Base-by-base conservation (phyloP, 2,329 filamentous ascomycete genomes). In the Cercospora canescens region DNA sequence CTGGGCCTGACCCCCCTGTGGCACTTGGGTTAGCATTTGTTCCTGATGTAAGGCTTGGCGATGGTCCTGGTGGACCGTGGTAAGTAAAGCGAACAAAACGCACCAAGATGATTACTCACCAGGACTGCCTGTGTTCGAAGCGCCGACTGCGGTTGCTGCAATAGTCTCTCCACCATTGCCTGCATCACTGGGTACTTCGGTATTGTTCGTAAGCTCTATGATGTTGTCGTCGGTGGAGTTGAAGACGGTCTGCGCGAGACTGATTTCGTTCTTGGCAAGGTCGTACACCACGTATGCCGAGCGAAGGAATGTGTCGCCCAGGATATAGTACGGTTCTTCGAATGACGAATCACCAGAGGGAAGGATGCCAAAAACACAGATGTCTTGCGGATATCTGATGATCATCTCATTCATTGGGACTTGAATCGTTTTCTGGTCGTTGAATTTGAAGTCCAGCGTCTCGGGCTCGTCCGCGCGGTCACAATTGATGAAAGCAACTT, bases 201-300 rank as follows among this genome's bases (percentile, higher is more conserved):
- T 66, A n/a, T 34, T 55, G 28, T 56, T 63, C 12, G 78, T 79
- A 62, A 89, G 88, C 72, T 88, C 86, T 64, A 83, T 67, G 45
- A 88, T 76, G 66, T 84, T 80, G 68, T 82, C 78, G 18, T 74
- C 74, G 0, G 84, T 84, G 5, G 83, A 78, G 72, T 88, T 87
- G 79, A 88, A 88, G 64, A 84, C 83, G 2, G 87, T 88, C 70
- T 86, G 85, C 4, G 87, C 87, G 18, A 89, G 76, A 1, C 84
- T 86, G 69, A 89, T 87, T 72, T 87, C 80, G 73, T 89, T 87
- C 75, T 86, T 87, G 30, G 75, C 76, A 18, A 89, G 79, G 68
- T 89, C 86, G 75, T 88, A 89, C 4, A 89, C 87, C 60, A 88
- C 85, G 72, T 89, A 89, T 5, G 86, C 86, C 63, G 82, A 86